Evolutionary conservation across 1,284 basidiomycete genomes (phyloP).

Genomic region (Naganishia albida): DNA sequence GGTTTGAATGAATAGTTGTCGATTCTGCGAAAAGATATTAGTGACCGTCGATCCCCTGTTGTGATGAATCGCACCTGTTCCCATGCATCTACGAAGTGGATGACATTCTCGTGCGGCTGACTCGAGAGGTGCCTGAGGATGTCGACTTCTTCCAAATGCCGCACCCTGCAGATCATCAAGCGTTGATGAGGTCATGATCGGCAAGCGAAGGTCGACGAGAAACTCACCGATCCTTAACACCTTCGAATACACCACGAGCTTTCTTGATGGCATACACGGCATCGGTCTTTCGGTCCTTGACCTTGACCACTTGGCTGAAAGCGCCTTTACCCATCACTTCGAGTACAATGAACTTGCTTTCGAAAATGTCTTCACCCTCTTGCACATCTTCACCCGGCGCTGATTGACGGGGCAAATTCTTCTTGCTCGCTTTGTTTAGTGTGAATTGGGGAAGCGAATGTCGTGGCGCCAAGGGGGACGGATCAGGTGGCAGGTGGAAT

Average conservation of each 20-base stretch:
- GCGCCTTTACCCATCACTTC: conserved; percentile 88
- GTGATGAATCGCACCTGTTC: conserved; percentile 64
- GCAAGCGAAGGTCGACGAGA: not conserved
- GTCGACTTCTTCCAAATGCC: conserved; percentile 93
- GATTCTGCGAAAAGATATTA: conserved; percentile 52
- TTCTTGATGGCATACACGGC: conserved; percentile 87
- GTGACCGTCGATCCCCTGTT: not conserved
- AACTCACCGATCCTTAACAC: conserved; percentile 80
- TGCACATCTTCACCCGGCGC: conserved; percentile 42
- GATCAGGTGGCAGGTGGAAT: conserved; percentile 12
- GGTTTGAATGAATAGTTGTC: conserved; percentile 86
- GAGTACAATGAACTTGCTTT: conserved; percentile 67
- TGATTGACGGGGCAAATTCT: conserved; percentile 52
- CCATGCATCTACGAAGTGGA: conserved; percentile 94
- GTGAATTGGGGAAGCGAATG: conserved; percentile 50
- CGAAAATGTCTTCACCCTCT: conserved; percentile 52
- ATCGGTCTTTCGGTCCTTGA: conserved; percentile 65
- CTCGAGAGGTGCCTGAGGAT: conserved; percentile 76
- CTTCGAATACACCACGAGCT: conserved; percentile 83
- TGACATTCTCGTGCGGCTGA: conserved; percentile 69
- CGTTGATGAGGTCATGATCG: conserved; percentile 6
- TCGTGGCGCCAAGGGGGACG: conserved; percentile 40
- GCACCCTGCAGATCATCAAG: conserved; percentile 61
- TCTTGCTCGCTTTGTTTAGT: conserved; percentile 41
- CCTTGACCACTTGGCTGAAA: conserved; percentile 93